A percentile compares a stretch with the other conserved stretches of the same genome.
Evolutionary conservation across 2,329 filamentous ascomycete genomes (phyloP).

Genomic region (Colletotrichum sp.): DNA sequence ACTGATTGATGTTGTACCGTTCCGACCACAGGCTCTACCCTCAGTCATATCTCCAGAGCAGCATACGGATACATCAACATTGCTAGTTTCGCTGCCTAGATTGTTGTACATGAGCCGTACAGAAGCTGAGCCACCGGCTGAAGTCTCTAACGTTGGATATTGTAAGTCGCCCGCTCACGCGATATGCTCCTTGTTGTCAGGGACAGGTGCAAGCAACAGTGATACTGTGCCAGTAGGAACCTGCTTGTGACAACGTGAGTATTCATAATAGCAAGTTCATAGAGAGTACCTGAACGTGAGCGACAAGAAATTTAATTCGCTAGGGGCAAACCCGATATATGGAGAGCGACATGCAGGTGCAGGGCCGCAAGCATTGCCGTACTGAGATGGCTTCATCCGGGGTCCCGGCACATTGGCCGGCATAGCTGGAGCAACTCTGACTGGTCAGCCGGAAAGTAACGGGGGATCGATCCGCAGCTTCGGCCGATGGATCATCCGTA

Average conservation of each 20-base stretch:
- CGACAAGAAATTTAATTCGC: not conserved
- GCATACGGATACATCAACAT: not conserved
- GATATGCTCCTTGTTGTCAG: not conserved
- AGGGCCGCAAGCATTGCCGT: constrained; percentile 13
- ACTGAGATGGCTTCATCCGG: not conserved
- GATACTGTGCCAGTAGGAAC: not conserved
- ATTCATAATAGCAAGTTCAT: not conserved
- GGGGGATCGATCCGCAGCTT: not conserved
- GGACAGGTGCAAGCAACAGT: not conserved
- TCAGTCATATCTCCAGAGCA: not conserved
- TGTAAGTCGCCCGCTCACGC: not conserved
- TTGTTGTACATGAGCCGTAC: not conserved
- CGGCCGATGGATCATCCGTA: not conserved
- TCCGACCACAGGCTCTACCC: not conserved
- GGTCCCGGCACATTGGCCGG: not conserved
- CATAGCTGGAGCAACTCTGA: not conserved
- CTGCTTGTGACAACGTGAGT: not conserved
- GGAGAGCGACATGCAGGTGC: not conserved
- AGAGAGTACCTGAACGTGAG: not conserved
- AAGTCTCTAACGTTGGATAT: not conserved
- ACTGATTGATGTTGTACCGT: not conserved
- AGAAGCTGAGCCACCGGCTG: not conserved
- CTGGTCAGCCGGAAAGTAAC: not conserved
- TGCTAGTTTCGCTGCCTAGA: not conserved
- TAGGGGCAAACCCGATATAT: not conserved